Base-by-base conservation (phyloP, 345 rosid genomes). In the Barbarea vulgaris region DNA sequence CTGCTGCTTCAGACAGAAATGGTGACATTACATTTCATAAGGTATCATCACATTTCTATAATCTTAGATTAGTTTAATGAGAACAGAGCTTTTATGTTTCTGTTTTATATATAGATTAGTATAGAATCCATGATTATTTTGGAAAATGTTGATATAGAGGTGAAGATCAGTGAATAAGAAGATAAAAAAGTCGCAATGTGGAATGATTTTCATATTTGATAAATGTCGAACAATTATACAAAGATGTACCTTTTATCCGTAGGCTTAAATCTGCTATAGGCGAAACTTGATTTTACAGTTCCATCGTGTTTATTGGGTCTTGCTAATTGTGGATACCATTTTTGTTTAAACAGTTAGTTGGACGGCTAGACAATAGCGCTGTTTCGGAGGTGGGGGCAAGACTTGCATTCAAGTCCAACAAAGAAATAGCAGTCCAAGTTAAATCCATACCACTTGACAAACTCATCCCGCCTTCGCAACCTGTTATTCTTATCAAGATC, bases 291-390 rank as follows among this genome's bases (percentile, higher is more conserved):
- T 64, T 46, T 12, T 27, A 18, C 36, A 1, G 9, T 15, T 10
- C 6, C 34, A 53, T 63, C 4, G 57, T 74, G 59, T 14, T 36
- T 63, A 39, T 50, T 25, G 22, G 25, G 24, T 47, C 34, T 58
- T 27, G 54, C 55, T 73, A 30, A 53, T 18, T 70, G 67, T 64
- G 22, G 28, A 37, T 56, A 30, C 6, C 25, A 3, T 67, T 55
- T 65, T 33, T 62, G 64, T 66, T 61, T 9, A 41, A 12, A 68
- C 85, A 95, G 98, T 80, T 95, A 76, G 96, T 95, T n/a, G 99
- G 99, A 56, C 85, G 98, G 78, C 99, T 95, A 36, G 97, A 95
- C 73, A 95, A 95, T 33, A 92, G 98, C 64, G 97, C 98, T 14
- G 90, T 95, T 55, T 95, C 99, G 6, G 94, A 96, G 3, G 76